A percentile compares a stretch with the other conserved stretches of the same genome.
Evolutionary conservation across 257 asterid species (phyloP).

Genomic region (Solanum chiquidenum): DNA sequence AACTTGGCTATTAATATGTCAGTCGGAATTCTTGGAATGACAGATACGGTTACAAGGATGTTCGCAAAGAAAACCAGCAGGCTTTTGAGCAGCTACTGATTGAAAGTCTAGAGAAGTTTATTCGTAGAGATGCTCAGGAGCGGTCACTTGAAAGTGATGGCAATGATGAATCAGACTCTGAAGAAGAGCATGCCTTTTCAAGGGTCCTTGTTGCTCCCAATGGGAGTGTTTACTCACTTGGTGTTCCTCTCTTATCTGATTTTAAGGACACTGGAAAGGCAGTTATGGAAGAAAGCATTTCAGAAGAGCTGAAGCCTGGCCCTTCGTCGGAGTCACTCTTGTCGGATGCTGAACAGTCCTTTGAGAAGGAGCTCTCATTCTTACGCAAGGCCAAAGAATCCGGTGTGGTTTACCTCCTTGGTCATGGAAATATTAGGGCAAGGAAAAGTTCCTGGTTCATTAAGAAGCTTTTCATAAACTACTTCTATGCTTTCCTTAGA

Average conservation of each 20-base stretch:
- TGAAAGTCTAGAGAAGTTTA: constrained; percentile 86
- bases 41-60: constrained; percentile 98
- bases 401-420: constrained; percentile 89
- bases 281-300: constrained; percentile 32
- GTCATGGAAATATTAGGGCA: constrained; percentile 85
- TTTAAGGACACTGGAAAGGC: constrained; percentile 42
- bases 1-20: neutral
- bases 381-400: constrained; percentile 72
- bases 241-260: constrained; percentile 78
- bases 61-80: constrained; percentile 84
- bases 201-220: constrained; percentile 79
- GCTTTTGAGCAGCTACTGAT: constrained; percentile 86
- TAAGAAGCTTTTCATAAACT: constrained; percentile 81
- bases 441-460: constrained; percentile 89
- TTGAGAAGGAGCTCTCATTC: constrained; percentile 81
- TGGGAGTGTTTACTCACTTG: constrained; percentile 83
- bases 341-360: constrained; percentile 59
- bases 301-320: constrained; percentile 32
- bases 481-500: constrained; percentile 81
- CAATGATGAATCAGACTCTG: constrained; percentile 46
- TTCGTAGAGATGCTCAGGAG: constrained; percentile 91
- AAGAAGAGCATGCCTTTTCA: constrained; percentile 45
- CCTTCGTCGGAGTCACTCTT: constrained; percentile 18
- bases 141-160: constrained; percentile 86
- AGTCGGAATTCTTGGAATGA: neutral